Conservation (phyloP, 768 basidiomycete genomes). For the Crucibulum laeve region DNA sequence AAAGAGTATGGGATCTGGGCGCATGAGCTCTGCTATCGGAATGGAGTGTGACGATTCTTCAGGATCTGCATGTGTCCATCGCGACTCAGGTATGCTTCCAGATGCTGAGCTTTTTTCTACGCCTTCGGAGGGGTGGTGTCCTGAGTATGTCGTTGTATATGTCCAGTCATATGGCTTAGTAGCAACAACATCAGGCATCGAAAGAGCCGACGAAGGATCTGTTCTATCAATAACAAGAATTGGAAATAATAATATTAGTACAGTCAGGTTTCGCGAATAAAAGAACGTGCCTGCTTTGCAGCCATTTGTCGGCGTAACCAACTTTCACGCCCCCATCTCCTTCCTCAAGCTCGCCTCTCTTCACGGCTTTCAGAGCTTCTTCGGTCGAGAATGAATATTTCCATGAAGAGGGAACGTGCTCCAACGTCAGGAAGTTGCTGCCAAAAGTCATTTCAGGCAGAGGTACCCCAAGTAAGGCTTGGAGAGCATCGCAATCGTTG, state of each 20-base stretch:
- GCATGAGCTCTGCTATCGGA: constrained; percentile 79
- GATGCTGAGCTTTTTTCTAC: constrained; percentile 8
- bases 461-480: constrained; percentile 64
- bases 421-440: constrained; percentile 67
- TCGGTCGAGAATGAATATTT: constrained; percentile 61
- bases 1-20: constrained; percentile 95
- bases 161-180: constrained; percentile 98
- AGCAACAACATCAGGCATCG: constrained; percentile 65
- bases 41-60: constrained; percentile 60
- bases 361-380: constrained; percentile 68
- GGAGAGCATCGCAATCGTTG: constrained; percentile 65
- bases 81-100: constrained; percentile 5
- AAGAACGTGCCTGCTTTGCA: constrained; percentile 70
- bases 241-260: neutral
- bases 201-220: constrained; percentile 55
- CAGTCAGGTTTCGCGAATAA: constrained; percentile 1
- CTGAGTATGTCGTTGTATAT: constrained; percentile 85
- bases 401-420: constrained; percentile 63
- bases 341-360: constrained; percentile 64
- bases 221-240: constrained; percentile 39
- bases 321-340: constrained; percentile 95
- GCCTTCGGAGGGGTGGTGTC: constrained; percentile 33
- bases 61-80: constrained; percentile 55
- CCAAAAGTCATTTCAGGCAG: constrained; percentile 98
- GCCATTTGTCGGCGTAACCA: constrained; percentile 92